Percentiles rank a stretch among this genome's conserved stretches.
Evolutionary conservation across 2,329 filamentous ascomycete genomes (phyloP).

Genomic region (Trichophyton benhamiae): DNA sequence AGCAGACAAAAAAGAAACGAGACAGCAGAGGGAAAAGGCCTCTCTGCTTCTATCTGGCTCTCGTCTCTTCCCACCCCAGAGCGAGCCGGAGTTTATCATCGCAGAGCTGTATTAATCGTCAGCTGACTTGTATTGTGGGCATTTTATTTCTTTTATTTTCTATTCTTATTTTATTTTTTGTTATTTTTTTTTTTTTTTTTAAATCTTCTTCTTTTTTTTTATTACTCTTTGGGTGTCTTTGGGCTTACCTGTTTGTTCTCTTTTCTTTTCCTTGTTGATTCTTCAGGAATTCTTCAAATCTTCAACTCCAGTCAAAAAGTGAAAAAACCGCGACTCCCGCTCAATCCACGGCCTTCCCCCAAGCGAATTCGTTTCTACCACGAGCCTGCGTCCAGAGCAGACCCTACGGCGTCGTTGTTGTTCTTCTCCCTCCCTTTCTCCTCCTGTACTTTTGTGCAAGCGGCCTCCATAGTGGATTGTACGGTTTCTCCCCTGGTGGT

Average conservation of each 20-base stretch:
- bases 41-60: neutral
- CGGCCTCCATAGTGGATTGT: constrained; percentile 2
- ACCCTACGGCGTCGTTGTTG: neutral
- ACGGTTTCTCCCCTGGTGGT: neutral
- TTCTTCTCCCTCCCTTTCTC: neutral
- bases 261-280: constrained; percentile 2
- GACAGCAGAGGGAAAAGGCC: neutral
- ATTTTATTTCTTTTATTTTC: neutral
- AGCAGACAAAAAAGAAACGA: neutral
- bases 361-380: no score
- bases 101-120: neutral
- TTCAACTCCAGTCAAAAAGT: neutral
- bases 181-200: neutral
- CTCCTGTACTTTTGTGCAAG: neutral
- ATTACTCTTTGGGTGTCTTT: neutral
- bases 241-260: constrained; percentile 1
- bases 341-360: neutral
- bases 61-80: neutral
- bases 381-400: neutral
- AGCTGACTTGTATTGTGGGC: constrained; percentile 4
- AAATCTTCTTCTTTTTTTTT: neutral
- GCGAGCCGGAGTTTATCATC: neutral
- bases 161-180: neutral
- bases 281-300: neutral
- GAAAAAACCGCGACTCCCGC: neutral